Percentiles rank a stretch among this genome's conserved stretches.
Evolutionary conservation across 768 basidiomycete species (phyloP).

Genomic region (Coprinellus micaceus): DNA sequence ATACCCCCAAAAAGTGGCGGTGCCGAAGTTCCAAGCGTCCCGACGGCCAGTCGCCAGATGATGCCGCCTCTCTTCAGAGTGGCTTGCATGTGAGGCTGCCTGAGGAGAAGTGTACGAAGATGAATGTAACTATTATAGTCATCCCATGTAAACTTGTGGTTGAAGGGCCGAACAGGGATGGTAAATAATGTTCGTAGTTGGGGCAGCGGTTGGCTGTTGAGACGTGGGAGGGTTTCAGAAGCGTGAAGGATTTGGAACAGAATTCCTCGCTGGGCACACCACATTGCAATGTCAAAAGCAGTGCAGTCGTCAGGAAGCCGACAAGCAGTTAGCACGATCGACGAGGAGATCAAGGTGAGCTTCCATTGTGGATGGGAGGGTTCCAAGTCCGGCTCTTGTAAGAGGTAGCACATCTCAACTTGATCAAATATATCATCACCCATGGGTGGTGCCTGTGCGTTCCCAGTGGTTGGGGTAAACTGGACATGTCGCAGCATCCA

Average conservation of each 20-base stretch:
- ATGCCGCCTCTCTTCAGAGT: conserved; percentile 1
- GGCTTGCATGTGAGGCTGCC: not conserved
- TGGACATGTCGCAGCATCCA: too few species aligned
- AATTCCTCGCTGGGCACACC: not conserved
- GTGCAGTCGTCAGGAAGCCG: not conserved
- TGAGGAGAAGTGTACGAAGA: not conserved
- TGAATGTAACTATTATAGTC: conserved; percentile 4
- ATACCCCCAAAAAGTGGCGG: too few species aligned
- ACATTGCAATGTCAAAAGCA: not conserved
- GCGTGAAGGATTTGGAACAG: not conserved
- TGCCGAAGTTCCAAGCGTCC: not conserved
- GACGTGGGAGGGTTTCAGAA: not conserved
- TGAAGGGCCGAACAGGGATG: not conserved
- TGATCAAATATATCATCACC: too few species aligned
- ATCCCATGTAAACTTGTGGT: not conserved
- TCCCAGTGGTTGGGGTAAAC: too few species aligned
- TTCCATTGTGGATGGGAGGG: too few species aligned
- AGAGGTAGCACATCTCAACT: too few species aligned
- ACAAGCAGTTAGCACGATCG: not conserved
- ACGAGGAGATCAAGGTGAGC: not conserved
- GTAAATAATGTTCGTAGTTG: too few species aligned
- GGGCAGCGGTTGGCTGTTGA: too few species aligned
- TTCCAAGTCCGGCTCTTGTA: too few species aligned
- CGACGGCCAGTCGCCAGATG: not conserved
- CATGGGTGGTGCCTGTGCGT: too few species aligned